Percentiles rank a stretch among this genome's conserved stretches.
Conservation (phyloP, 2,329 filamentous ascomycete genomes). For the Fusarium xylarioides region DNA sequence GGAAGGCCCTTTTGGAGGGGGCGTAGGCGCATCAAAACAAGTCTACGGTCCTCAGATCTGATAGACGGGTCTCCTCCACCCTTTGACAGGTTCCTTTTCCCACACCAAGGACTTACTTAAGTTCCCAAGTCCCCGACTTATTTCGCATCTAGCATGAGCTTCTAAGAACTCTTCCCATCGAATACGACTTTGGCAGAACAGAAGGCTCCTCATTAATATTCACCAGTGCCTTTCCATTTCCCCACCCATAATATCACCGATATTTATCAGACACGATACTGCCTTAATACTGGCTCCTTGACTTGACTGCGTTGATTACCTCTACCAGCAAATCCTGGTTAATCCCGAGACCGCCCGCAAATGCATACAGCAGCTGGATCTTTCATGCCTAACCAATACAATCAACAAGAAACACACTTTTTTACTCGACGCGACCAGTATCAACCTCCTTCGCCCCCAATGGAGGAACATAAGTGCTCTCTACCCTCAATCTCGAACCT, state of each 20-base stretch:
- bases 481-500: conserved; percentile 94
- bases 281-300: conserved; percentile 15
- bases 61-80: conserved; percentile 42
- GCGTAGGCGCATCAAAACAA: conserved; percentile 33
- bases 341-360: conserved; percentile 26
- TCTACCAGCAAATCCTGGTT: conserved; percentile 19
- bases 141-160: conserved; percentile 29
- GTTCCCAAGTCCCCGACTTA: conserved; percentile 42
- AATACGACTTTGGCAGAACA: conserved; percentile 22
- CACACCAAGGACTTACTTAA: conserved; percentile 44
- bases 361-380: conserved; percentile 42
- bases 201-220: conserved; percentile 28
- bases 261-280: conserved; percentile 11
- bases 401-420: conserved; percentile 37
- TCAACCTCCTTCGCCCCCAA: conserved; percentile 77
- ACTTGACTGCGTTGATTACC: conserved; percentile 9
- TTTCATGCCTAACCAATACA: conserved; percentile 45
- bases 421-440: conserved; percentile 63
- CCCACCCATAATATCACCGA: conserved; percentile 15
- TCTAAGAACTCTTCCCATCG: conserved; percentile 29
- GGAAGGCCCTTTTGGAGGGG: conserved; percentile 33
- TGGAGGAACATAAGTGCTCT: conserved; percentile 83
- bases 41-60: conserved; percentile 43
- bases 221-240: background rate
- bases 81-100: conserved; percentile 42